phyloP scores from a whole-genome alignment of 495 filamentous ascomycete genomes.

The Hypomontagnella monticulosa region DNA sequence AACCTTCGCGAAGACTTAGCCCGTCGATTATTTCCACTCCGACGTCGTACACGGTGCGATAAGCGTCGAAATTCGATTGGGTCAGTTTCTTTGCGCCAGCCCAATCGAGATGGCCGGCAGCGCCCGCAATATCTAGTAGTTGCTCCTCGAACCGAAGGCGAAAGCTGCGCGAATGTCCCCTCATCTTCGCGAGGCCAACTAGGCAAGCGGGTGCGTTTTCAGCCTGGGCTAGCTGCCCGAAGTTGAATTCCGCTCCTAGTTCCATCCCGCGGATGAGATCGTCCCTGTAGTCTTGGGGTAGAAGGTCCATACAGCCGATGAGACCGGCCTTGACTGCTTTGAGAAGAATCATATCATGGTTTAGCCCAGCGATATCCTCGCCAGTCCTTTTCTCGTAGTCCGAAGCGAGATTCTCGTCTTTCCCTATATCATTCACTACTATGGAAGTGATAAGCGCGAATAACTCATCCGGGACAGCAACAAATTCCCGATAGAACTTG shows the following conservation, averaged over 20 bases:
- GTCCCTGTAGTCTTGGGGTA: conserved; percentile 36
- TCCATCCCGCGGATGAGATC: conserved; percentile 53
- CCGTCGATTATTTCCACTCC: conserved; percentile 41
- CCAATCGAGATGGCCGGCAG: conserved; percentile 51
- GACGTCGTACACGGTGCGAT: conserved; percentile 44
- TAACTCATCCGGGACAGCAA: conserved; percentile 34
- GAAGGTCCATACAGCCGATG: conserved; percentile 39
- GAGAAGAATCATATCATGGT: conserved; percentile 52
- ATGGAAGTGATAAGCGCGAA: conserved; percentile 50
- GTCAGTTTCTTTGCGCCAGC: conserved; percentile 49
- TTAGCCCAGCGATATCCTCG: conserved; percentile 31
- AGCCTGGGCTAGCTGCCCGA: conserved; percentile 53
- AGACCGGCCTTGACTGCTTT: conserved; percentile 46
- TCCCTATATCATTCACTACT: conserved; percentile 54
- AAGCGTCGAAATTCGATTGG: conserved; percentile 49
- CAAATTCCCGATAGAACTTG: conserved; percentile 14
- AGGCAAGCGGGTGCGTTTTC: conserved; percentile 50
- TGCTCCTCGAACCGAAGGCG: conserved; percentile 51
- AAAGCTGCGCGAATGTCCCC: conserved; percentile 42
- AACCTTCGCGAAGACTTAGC: conserved; percentile 43
- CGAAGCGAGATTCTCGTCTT: conserved; percentile 46
- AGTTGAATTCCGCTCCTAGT: conserved; percentile 59
- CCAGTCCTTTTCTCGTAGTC: conserved; percentile 45
- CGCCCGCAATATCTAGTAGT: conserved; percentile 52
- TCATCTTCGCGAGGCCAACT: conserved; percentile 41